Percentiles rank a stretch among this genome's conserved stretches.
Evolutionary conservation across 768 basidiomycete genomes (phyloP).

Genomic region (Lyophyllum semitale): DNA sequence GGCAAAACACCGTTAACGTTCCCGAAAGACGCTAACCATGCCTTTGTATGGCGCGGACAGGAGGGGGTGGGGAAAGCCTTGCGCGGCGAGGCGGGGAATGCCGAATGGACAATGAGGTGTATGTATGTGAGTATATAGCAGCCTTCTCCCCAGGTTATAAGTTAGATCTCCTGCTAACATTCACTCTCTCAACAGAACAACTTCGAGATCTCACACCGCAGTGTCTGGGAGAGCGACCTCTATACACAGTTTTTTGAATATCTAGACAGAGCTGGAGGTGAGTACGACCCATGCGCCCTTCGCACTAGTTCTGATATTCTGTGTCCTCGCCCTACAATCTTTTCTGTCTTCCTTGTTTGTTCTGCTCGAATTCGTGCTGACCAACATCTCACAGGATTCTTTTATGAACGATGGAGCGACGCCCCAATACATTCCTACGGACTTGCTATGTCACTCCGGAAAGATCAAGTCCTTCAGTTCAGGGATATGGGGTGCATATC

Average conservation of each 20-base stretch:
- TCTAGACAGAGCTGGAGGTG: conserved; percentile 26
- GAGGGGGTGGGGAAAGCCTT: conserved; percentile 24
- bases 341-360: no score
- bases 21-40: conserved; percentile 24
- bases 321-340: no score
- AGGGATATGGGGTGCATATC: conserved; percentile 23
- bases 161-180: neutral
- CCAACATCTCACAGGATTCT: conserved; percentile 22
- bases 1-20: conserved; percentile 5
- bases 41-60: conserved; percentile 24
- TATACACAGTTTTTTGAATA: conserved; percentile 27
- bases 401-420: conserved; percentile 33
- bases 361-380: neutral
- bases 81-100: conserved; percentile 22
- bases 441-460: conserved; percentile 27
- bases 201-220: conserved; percentile 31
- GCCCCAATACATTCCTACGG: conserved; percentile 30
- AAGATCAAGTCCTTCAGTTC: conserved; percentile 29
- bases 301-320: no score
- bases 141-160: no score
- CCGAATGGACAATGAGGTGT: conserved; percentile 26
- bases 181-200: conserved; percentile 23
- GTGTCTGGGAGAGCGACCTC: conserved; percentile 25
- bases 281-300: neutral
- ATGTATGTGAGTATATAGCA: conserved; percentile 35